These are phyloP conservation scores for Beta vulgaris DNA, from an alignment of 148 eudicot species.

Conservation along the genomic window DNA sequence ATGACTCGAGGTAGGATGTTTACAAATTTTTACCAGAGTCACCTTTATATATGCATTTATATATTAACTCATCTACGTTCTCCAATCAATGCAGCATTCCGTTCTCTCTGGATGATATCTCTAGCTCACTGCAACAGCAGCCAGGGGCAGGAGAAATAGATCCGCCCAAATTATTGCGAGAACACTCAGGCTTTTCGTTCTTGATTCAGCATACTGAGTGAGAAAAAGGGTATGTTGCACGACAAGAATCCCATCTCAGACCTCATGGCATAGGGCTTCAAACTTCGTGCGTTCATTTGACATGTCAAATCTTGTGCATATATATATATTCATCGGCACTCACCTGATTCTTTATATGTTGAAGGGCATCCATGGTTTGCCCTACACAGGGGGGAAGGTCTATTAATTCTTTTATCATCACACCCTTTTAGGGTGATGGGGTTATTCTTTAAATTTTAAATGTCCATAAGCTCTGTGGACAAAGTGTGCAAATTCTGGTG, in stretches of 20 bases:
- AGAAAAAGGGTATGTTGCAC: slow-evolving; percentile 5
- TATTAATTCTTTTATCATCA: slow-evolving; percentile 29
- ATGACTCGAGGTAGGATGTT: slow-evolving; percentile 76
- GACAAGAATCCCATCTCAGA: background rate
- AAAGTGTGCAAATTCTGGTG: slow-evolving; percentile 25
- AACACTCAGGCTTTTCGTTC: slow-evolving; percentile 86
- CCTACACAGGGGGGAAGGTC: slow-evolving; percentile 25
- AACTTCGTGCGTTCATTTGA: slow-evolving; percentile 14
- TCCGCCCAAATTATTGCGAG: slow-evolving; percentile 83
- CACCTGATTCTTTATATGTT: slow-evolving; percentile 23
- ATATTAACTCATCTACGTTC: background rate
- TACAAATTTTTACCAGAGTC: background rate
- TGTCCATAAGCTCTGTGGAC: slow-evolving; percentile 34
- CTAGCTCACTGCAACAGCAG: slow-evolving; percentile 71
- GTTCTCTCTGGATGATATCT: slow-evolving; percentile 87
- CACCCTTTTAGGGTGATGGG: slow-evolving; percentile 25
- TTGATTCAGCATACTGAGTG: slow-evolving; percentile 57
- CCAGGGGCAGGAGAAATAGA: slow-evolving; percentile 63
- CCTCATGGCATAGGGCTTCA: slow-evolving; percentile 6
- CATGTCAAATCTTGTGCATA: slow-evolving; percentile 26
- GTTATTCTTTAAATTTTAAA: slow-evolving; percentile 28
- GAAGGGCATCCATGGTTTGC: slow-evolving; percentile 31
- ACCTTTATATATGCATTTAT: background rate
- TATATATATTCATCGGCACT: slow-evolving; percentile 21
- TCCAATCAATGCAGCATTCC: slow-evolving; percentile 66